Base-by-base conservation (phyloP, 768 basidiomycete genomes). In the Termitomyces sp. region DNA sequence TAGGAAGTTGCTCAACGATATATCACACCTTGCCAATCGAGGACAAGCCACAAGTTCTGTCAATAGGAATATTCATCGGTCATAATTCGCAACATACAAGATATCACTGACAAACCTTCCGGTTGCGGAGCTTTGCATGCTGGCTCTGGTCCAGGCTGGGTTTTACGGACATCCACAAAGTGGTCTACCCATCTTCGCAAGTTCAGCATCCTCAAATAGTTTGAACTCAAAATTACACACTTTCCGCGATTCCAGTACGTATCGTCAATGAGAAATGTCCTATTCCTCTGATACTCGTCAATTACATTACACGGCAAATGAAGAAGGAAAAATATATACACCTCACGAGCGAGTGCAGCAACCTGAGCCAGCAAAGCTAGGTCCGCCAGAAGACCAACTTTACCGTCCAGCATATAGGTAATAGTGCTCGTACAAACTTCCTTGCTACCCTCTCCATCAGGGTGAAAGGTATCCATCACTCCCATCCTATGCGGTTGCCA, bases 1-100 rank as follows among this genome's bases (percentile, higher is more conserved):
- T 16, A 24, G 22, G n/a, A n/a, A n/a, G 15, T 39, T 31, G 11
- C 12, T 54, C 41, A 33, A 24, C 44, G 18, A 41, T 31, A 16
- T 47, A 52, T 65, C 77, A 68, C 68, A 87, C 86, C 85, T 83
- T 37, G 85, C 84, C 24, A 77, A 75, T 54, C 88, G 75, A 20
- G 88, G 88, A 66, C 88, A 90, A n/a, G 88, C 84, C 24, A 88
- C 87, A 27, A 85, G 73, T 67, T 88, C 88, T 89, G 63, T 37
- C 4, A 54, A 41, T 22, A 63, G 58, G 51, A 41, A 51, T 11
- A 31, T 31, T 6, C 39, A 31, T 51, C 4, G 0, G 27, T 27
- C 9, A 48, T 24, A 42, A 13, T 52, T 30, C 31, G 2, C 18
- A 39, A 33, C 46, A 36, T 31, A 9, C 46, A 22, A 45, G 46